These are phyloP conservation scores for Gamsiella multidivaricata DNA, from an alignment of 192 early-diverging fungal species.

Conservation along the genomic window DNA sequence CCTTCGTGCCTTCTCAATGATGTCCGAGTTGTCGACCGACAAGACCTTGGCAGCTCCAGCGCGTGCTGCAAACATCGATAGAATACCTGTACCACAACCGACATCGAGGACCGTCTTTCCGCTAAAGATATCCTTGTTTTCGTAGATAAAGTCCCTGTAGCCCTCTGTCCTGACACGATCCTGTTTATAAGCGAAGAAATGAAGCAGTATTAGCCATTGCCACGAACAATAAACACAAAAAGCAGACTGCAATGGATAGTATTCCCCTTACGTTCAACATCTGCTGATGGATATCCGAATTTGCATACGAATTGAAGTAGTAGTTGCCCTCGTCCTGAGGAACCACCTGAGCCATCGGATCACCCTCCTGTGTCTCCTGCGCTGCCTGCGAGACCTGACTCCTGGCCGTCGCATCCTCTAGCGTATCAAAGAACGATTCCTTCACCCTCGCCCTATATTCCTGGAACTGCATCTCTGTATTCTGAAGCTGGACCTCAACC, in stretches of 20 bases:
- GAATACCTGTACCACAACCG: conserved; percentile 99
- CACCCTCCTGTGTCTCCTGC: background rate
- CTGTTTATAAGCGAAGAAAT: conserved; percentile 75
- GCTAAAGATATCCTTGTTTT: conserved; percentile 96
- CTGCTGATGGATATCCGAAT: conserved; percentile 76
- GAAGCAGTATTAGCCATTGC: conserved; percentile 9
- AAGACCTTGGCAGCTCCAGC: conserved; percentile 77
- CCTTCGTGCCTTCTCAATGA: conserved; percentile 93
- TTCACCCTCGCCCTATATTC: conserved; percentile 78
- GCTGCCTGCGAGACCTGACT: conserved; percentile 10
- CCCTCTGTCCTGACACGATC: conserved; percentile 94
- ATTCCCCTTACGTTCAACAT: conserved; percentile 38
- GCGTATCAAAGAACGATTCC: conserved; percentile 73
- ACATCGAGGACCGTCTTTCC: conserved; percentile 98
- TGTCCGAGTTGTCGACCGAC: conserved; percentile 93
- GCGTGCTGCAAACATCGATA: conserved; percentile 99
- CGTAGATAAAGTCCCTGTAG: conserved; percentile 94
- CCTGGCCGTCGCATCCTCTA: conserved; percentile 30
- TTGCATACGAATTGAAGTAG: conserved; percentile 99
- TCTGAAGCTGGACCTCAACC: conserved; percentile 62
- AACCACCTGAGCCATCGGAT: conserved; percentile 14
- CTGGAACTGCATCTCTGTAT: conserved; percentile 68
- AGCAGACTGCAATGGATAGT: background rate
- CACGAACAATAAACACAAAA: conserved; percentile 1
- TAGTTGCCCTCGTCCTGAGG: conserved; percentile 69